A percentile compares a stretch with the other conserved stretches of the same genome.
Conservation (phyloP, 192 early-diverging fungal genomes). For the Radiomyces spectabilis region DNA sequence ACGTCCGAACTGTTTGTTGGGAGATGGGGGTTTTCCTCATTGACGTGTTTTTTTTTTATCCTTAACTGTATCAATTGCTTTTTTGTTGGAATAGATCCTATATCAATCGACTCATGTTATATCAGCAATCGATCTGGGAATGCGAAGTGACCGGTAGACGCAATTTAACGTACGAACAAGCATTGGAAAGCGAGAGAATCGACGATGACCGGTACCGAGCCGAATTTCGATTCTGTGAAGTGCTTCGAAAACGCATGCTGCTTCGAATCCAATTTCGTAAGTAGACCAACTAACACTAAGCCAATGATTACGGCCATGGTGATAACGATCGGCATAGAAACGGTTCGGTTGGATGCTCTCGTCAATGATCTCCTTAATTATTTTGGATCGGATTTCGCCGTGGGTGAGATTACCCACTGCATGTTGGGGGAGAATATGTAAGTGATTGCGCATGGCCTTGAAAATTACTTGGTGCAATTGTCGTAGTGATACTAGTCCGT, state of each 20-base stretch:
- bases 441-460: background rate
- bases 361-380: conserved; percentile 50
- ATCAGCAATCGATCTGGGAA: conserved; percentile 68
- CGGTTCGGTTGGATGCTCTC: conserved; percentile 47
- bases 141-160: conserved; percentile 70
- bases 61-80: too few relatives aligned
- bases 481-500: background rate
- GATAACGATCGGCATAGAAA: conserved; percentile 26
- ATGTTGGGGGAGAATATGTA: conserved; percentile 22
- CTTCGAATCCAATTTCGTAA: conserved; percentile 71
- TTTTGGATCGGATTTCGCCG: conserved; percentile 41
- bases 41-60: background rate
- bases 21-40: background rate
- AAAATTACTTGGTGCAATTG: background rate
- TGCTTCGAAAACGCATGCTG: conserved; percentile 54
- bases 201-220: conserved; percentile 55
- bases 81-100: conserved; percentile 14
- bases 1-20: background rate
- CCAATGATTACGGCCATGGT: too few relatives aligned
- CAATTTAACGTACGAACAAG: conserved; percentile 75
- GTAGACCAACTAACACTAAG: background rate
- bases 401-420: conserved; percentile 47
- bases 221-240: conserved; percentile 56
- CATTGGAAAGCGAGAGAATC: conserved; percentile 64
- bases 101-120: conserved; percentile 34